Percentiles rank a stretch among this genome's conserved stretches.
phyloP scores from a whole-genome alignment of 2,329 filamentous ascomycete genomes.

The Aspergillus bombycis region DNA sequence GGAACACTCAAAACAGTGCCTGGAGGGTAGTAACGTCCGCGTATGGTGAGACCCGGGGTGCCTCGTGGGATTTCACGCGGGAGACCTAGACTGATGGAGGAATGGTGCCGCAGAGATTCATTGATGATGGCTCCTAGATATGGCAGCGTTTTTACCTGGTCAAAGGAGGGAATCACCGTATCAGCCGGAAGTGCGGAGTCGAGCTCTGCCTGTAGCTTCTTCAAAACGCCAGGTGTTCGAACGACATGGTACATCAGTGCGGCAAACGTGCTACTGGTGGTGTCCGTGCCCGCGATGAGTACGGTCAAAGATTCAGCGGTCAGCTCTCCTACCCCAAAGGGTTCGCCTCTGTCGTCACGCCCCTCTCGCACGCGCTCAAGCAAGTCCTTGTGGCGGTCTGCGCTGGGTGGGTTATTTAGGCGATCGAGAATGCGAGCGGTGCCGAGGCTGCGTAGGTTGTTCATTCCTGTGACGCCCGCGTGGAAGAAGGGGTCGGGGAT shows the following conservation, averaged over 20 bases:
- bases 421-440: not conserved
- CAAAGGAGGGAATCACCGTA: not conserved
- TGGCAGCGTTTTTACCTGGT: not conserved
- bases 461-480: not conserved
- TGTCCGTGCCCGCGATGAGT: not conserved
- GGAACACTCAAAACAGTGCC: not conserved
- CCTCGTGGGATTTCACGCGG: not conserved
- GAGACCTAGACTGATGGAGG: not conserved
- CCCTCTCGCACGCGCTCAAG: not conserved
- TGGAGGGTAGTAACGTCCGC: not conserved
- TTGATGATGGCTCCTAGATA: not conserved
- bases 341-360: not conserved
- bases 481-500: not conserved
- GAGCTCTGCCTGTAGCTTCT: not conserved
- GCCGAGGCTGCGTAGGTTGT: not conserved
- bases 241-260: not conserved
- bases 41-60: not conserved
- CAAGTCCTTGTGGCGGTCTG: not conserved
- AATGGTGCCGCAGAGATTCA: not conserved
- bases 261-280: not conserved
- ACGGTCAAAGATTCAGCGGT: not conserved
- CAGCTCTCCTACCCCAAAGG: not conserved
- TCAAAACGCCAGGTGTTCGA: not conserved
- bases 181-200: not conserved
- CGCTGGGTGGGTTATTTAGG: not conserved